phyloP scores from a whole-genome alignment of 2,329 filamentous ascomycete genomes.

The Claviceps spartinae region DNA sequence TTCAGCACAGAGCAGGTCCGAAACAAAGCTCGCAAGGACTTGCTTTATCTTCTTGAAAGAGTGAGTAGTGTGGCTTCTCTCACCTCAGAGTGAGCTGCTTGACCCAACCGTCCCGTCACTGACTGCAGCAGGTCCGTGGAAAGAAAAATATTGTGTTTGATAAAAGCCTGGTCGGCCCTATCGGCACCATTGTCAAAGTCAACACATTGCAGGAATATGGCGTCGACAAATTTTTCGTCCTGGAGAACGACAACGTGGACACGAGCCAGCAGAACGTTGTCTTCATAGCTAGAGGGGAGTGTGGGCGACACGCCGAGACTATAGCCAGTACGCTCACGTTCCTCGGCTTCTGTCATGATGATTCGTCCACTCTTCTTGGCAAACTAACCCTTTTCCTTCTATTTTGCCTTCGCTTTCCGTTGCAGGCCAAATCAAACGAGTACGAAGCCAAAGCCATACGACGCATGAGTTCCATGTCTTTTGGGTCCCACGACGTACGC shows the following conservation, averaged over 20 bases:
- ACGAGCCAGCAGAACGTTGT: slow-evolving; percentile 89
- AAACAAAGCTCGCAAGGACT: slow-evolving; percentile 73
- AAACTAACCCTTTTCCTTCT: slow-evolving; percentile 4
- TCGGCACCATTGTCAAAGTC: slow-evolving; percentile 88
- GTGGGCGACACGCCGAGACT: slow-evolving; percentile 64
- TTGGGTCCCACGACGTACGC: slow-evolving; percentile 84
- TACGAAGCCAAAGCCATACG: slow-evolving; percentile 75
- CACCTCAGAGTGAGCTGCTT: neutral
- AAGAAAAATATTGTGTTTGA: slow-evolving; percentile 98
- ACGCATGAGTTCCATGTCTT: slow-evolving; percentile 96
- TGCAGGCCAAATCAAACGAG: slow-evolving; percentile 76
- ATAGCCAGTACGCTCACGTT: slow-evolving; percentile 63
- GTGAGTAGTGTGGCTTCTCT: slow-evolving; percentile 48
- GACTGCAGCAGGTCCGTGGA: slow-evolving; percentile 62
- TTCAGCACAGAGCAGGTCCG: slow-evolving; percentile 66
- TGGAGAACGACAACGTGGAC: slow-evolving; percentile 92
- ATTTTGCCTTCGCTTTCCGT: neutral
- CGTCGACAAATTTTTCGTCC: slow-evolving; percentile 91
- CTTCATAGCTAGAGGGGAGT: slow-evolving; percentile 85
- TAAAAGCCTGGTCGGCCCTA: slow-evolving; percentile 73
- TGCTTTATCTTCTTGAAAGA: slow-evolving; percentile 82
- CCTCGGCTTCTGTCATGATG: neutral
- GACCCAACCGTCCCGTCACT: slow-evolving; percentile 8
- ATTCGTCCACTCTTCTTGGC: neutral
- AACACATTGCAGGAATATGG: slow-evolving; percentile 93